Conservation (phyloP, 2,329 filamentous ascomycete genomes). For the Xylariaceae sp. region DNA sequence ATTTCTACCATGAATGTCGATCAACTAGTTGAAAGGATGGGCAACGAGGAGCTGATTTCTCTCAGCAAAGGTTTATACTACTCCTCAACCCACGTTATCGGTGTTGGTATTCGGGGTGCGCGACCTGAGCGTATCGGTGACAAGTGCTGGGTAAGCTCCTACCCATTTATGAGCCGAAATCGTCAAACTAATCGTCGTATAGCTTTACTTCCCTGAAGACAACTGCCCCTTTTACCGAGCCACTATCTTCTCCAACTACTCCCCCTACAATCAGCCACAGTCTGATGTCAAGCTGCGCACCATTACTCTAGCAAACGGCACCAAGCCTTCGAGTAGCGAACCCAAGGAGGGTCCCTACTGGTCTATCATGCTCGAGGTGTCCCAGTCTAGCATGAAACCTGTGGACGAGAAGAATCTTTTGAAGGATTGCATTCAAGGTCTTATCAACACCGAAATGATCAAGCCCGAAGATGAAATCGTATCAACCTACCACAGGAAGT, state of each 20-base stretch:
- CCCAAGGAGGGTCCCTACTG: slow-evolving; percentile 93
- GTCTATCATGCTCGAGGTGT: slow-evolving; percentile 99
- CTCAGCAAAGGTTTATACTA: slow-evolving; percentile 94
- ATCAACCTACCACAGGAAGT: slow-evolving; percentile 96
- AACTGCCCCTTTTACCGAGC: slow-evolving; percentile 99
- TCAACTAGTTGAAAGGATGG: slow-evolving; percentile 84
- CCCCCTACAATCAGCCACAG: slow-evolving; percentile 94
- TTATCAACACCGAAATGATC: slow-evolving; percentile 98
- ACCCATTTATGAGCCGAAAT: neutral
- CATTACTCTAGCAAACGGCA: slow-evolving; percentile 82
- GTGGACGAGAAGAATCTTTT: slow-evolving; percentile 86
- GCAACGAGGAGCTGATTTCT: slow-evolving; percentile 79
- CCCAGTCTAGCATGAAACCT: slow-evolving; percentile 93
- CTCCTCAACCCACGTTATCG: slow-evolving; percentile 96
- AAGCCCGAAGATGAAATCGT: slow-evolving; percentile 91
- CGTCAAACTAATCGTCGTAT: slow-evolving; percentile 13
- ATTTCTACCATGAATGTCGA: slow-evolving; percentile 97
- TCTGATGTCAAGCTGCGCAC: slow-evolving; percentile 84
- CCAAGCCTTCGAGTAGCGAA: slow-evolving; percentile 74
- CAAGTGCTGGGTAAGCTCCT: slow-evolving; percentile 86
- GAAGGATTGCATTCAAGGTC: slow-evolving; percentile 90
- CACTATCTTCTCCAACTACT: slow-evolving; percentile 99
- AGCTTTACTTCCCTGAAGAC: slow-evolving; percentile 98
- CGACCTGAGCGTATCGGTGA: slow-evolving; percentile 96
- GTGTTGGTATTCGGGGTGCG: slow-evolving; percentile 88